Base-by-base conservation (phyloP, 345 rosid genomes). In the Citrus inodora region DNA sequence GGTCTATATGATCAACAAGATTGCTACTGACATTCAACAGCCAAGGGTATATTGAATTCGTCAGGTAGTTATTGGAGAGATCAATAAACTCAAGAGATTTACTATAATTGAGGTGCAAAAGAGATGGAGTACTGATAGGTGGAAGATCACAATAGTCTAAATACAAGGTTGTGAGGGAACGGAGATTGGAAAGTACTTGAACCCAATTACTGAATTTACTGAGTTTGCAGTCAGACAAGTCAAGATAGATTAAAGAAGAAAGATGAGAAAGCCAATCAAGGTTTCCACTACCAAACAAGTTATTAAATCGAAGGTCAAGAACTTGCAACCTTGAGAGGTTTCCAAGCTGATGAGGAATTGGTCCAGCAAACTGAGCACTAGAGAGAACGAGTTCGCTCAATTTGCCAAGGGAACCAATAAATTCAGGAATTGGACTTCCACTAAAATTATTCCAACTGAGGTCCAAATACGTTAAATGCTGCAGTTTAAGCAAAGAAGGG, bases 151-250 rank as follows among this genome's bases (percentile, higher is more conserved):
- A 78, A 3, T 30, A 1, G 3, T 10, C 19, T 3, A 66, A 21
- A n/a, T 33, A 25, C 19, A 79, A 63, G 2, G 58, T 46, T 14
- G 35, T 8, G 14, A 80, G 33, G 5, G 53, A 65, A 58, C 74
- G 75, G 27, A 64, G 77, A 7, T 58, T 62, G 11, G 14, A 30
- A 32, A 85, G 5, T 3, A 64, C 32, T 28, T 70, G 73, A 40
- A 61, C 9, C 87, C 85, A 85, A 27, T 74, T 74, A 3, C 7
- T 10, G n/a, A 76, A 70, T 19, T 55, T 2, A n/a, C 17, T 21
- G 6, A 76, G 73, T 0, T 55, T 22, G 37, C 5, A 64, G 1
- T 9, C 13, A 51, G 35, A 37, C 7, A 80, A 24, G 17, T 70
- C 25, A 11, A 80, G 66, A 76, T 48, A 27, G n/a, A 2, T 63